Conservation (phyloP, 108 stramenopile species). For the Nitzschia inconspicua region DNA sequence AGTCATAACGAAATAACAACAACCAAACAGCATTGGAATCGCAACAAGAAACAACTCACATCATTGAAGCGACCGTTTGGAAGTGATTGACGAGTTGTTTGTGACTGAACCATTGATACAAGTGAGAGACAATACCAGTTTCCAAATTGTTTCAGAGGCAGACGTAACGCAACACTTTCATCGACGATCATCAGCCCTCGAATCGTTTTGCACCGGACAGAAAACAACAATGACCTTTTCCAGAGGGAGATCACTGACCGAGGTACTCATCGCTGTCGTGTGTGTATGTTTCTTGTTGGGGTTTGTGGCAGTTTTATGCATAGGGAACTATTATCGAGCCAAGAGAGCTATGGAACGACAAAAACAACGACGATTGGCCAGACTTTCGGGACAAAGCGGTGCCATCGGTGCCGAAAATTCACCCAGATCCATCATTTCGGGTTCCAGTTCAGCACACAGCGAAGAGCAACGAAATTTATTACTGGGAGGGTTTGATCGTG, state of each 20-base stretch:
- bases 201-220: no score
- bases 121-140: no score
- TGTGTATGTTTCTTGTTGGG: constrained; percentile 71
- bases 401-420: constrained; percentile 18
- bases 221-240: constrained; percentile 47
- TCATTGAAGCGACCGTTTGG: no score
- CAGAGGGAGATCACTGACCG: constrained; percentile 59
- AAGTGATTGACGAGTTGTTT: no score
- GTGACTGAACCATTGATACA: no score
- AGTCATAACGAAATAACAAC: no score
- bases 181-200: no score
- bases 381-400: constrained; percentile 14
- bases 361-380: constrained; percentile 52
- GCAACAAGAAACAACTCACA: no score
- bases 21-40: no score
- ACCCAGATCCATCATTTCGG: constrained; percentile 25
- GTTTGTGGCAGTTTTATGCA: constrained; percentile 75
- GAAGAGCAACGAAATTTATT: constrained; percentile 21
- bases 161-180: no score
- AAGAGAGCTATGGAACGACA: constrained; percentile 80
- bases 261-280: constrained; percentile 55
- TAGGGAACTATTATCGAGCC: constrained; percentile 84
- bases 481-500: no score
- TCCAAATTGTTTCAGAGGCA: no score
- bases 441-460: constrained; percentile 18